phyloP scores from a whole-genome alignment of 2,329 filamentous ascomycete genomes.

The Aspergillus uvarum region DNA sequence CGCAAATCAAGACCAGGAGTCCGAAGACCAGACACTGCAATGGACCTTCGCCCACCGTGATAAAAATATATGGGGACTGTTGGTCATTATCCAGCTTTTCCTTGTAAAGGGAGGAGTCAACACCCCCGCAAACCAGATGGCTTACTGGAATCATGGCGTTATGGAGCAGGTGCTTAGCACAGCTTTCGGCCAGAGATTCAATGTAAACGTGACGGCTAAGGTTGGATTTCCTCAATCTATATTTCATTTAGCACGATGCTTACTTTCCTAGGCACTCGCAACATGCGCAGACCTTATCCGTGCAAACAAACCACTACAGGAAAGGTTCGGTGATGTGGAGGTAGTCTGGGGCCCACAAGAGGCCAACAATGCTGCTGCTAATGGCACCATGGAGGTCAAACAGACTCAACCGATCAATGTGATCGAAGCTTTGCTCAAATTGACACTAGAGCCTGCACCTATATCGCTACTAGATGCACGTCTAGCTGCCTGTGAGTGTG shows the following conservation, averaged over 20 bases:
- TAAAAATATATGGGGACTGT: constrained; percentile 86
- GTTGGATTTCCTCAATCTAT: constrained; percentile 39
- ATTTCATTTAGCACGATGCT: constrained; percentile 23
- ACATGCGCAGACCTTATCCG: constrained; percentile 87
- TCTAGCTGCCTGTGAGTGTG: constrained; percentile 80
- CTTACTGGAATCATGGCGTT: constrained; percentile 81
- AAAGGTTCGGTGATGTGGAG: constrained; percentile 83
- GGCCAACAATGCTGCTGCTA: constrained; percentile 24
- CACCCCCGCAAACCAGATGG: constrained; percentile 77
- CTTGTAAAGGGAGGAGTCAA: constrained; percentile 76
- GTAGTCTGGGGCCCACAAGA: constrained; percentile 52
- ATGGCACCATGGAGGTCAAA: constrained; percentile 44
- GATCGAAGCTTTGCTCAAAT: constrained; percentile 85
- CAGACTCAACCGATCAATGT: constrained; percentile 72
- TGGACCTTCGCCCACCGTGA: constrained; percentile 79
- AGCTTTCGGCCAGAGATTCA: constrained; percentile 72
- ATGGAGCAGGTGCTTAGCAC: constrained; percentile 77
- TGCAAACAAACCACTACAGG: constrained; percentile 76
- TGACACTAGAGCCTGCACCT: constrained; percentile 69
- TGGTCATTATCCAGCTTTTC: constrained; percentile 85
- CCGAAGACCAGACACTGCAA: constrained; percentile 62
- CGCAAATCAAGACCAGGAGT: constrained; percentile 55
- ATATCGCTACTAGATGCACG: constrained; percentile 74
- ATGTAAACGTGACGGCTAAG: constrained; percentile 78
- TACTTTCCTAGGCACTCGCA: constrained; percentile 63